Evolutionary conservation across 164 flowering plant genomes (phyloP), one percentile per base, ranked within the genome.

Genomic region (Houttuynia cordata): DNA sequence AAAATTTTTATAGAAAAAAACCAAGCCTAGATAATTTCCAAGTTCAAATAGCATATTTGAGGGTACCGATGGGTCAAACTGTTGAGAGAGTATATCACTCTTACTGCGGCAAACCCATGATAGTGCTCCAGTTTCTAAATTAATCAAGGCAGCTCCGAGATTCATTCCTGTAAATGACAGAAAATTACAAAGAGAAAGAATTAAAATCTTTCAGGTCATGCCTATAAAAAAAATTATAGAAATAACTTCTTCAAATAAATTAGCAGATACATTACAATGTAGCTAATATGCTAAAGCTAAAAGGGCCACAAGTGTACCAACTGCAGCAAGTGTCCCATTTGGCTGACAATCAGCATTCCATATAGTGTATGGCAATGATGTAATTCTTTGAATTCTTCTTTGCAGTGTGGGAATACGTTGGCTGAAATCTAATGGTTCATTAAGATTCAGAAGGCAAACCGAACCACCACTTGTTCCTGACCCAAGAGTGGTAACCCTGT

Each of bases 51-150:
- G 49, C 17, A 17, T 3, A 45, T 45, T 45, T 45, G 4, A 64
- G 42, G 52, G 79, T 83, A 94, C 99, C 80, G 89, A 74, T 8
- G 75, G 79, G 65, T 80, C 79, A 72, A 88, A 62, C 66, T 91
- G 91, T 68, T 67, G 78, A 1, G 99, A 80, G 45, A 94, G 71
- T 57, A 91, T 79, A 68, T 90, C 97, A 73, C 99, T 94, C 75
- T 75, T 79, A 69, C 82, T 71, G 50, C 77, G 84, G 61, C 71
- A 82, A 62, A 90, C 64, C 80, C 78, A 76, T 65, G 88, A 73
- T 40, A 63, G 24, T 22, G 13, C 60, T 63, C 80, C 78, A 69
- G 74, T 80, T 76, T 83, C 99, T 72, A 88, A 53, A 67, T 91
- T 68, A 40, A 91, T 74, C 74, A 85, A 63, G 13, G 77, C 75